These are phyloP conservation scores for Melastoma candidum DNA, from an alignment of 441 rosid species.

Conservation along the genomic window DNA sequence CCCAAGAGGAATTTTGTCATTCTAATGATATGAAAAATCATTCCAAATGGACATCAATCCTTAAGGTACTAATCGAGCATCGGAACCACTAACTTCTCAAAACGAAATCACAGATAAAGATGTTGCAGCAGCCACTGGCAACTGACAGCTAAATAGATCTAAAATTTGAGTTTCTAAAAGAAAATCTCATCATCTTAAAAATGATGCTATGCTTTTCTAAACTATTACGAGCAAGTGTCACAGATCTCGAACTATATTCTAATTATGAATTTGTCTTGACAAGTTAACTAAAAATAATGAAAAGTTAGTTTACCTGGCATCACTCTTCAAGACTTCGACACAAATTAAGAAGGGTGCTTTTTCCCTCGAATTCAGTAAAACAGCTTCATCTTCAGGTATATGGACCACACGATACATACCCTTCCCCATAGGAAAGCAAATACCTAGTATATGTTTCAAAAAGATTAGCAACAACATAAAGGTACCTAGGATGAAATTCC, in stretches of 20 bases:
- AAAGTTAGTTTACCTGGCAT: conserved; percentile 42
- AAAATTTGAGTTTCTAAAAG: too few relatives aligned
- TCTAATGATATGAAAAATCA: neutral
- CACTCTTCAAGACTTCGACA: conserved; percentile 84
- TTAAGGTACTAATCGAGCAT: too few relatives aligned
- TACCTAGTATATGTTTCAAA: conserved; percentile 32
- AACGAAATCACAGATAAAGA: too few relatives aligned
- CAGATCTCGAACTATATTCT: conserved; percentile 2
- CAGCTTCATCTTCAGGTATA: conserved; percentile 97
- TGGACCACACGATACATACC: conserved; percentile 93
- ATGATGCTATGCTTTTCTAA: too few relatives aligned
- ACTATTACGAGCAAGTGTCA: neutral
- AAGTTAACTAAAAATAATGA: neutral
- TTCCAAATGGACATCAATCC: neutral
- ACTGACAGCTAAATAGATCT: too few relatives aligned
- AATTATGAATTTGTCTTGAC: neutral
- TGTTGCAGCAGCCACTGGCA: too few relatives aligned
- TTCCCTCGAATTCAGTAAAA: conserved; percentile 96
- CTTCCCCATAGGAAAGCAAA: conserved; percentile 98
- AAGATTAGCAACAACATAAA: neutral
- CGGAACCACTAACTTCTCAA: too few relatives aligned
- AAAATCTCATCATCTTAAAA: too few relatives aligned
- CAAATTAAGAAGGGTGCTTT: conserved; percentile 96
- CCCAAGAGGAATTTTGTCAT: too few relatives aligned
- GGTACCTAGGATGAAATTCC: too few relatives aligned